These are phyloP conservation scores for Dactylonectria estremocensis DNA, from an alignment of 2,329 filamentous ascomycete species.

Conservation along the genomic window DNA sequence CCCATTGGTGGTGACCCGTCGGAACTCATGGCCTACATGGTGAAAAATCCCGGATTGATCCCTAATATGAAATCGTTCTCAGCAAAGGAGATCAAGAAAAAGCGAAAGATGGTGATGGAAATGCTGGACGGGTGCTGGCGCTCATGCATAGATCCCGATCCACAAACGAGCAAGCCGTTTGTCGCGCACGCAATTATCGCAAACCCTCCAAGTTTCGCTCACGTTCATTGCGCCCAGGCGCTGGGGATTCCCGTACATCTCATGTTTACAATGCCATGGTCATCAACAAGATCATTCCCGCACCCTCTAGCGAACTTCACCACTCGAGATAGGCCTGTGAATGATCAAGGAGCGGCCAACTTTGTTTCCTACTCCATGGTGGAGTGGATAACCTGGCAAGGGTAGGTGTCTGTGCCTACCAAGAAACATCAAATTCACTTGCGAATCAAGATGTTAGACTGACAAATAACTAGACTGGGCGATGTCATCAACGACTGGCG, in stretches of 20 bases:
- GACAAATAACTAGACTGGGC: slow-evolving; percentile 16
- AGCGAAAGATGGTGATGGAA: slow-evolving; percentile 44
- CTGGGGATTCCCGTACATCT: slow-evolving; percentile 62
- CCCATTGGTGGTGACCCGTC: slow-evolving; percentile 67
- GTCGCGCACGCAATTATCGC: slow-evolving; percentile 66
- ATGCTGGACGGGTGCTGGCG: slow-evolving; percentile 51
- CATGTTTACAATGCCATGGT: slow-evolving; percentile 79
- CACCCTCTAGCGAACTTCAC: slow-evolving; percentile 81
- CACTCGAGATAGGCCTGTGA: slow-evolving; percentile 53
- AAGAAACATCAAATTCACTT: background rate
- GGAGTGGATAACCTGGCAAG: slow-evolving; percentile 85
- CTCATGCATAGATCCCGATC: slow-evolving; percentile 40
- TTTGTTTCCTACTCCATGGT: slow-evolving; percentile 80
- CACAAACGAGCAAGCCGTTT: slow-evolving; percentile 52
- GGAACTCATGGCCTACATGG: slow-evolving; percentile 43
- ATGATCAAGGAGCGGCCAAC: slow-evolving; percentile 72
- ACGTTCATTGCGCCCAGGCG: slow-evolving; percentile 63
- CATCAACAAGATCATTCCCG: slow-evolving; percentile 79
- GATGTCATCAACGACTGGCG: slow-evolving; percentile 39
- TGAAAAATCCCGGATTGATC: slow-evolving; percentile 50
- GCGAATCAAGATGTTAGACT: background rate
- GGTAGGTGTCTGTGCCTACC: slow-evolving; percentile 48
- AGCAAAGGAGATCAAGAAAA: slow-evolving; percentile 45
- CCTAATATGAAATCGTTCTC: slow-evolving; percentile 43
- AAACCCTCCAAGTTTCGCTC: slow-evolving; percentile 64